These are phyloP conservation scores for Globisporangium viniferum DNA, from an alignment of 352 stramenopile genomes.

Conservation along the genomic window DNA sequence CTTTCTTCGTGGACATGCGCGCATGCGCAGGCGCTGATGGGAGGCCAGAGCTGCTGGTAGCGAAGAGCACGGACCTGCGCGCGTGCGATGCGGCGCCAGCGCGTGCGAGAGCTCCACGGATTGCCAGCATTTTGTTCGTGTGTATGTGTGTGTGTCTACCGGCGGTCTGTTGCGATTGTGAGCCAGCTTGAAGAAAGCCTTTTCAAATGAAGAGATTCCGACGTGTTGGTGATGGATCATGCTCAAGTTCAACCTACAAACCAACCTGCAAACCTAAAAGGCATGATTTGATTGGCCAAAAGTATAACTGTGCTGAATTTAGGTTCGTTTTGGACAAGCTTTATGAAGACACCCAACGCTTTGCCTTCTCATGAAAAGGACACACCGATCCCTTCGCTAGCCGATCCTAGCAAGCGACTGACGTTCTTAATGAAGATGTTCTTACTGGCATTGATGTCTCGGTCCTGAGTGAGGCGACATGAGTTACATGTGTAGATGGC, in stretches of 20 bases:
- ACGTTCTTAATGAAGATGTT: too few species aligned
- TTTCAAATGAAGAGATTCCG: background rate
- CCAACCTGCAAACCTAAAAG: background rate
- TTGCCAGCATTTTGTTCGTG: slow-evolving; percentile 4
- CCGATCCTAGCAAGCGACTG: too few species aligned
- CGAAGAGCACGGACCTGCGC: background rate
- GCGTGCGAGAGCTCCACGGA: slow-evolving; percentile 7
- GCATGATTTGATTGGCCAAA: too few species aligned
- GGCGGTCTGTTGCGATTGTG: background rate
- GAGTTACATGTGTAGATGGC: too few species aligned
- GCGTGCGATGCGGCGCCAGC: background rate
- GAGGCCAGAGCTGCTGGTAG: background rate
- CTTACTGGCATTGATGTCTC: too few species aligned
- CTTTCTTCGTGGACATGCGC: slow-evolving; percentile 10
- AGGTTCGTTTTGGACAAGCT: too few species aligned
- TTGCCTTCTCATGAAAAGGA: too few species aligned
- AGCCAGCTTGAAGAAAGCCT: background rate
- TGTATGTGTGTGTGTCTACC: background rate
- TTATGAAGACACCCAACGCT: too few species aligned
- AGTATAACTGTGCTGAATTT: too few species aligned
- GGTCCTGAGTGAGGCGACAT: too few species aligned
- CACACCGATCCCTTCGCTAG: too few species aligned
- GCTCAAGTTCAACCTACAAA: slow-evolving; percentile 1
- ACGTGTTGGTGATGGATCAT: background rate
- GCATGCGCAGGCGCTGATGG: background rate